Percentiles rank a stretch among this genome's conserved stretches.
phyloP scores from a whole-genome alignment of 192 early-diverging fungal species.

The Coemansia sp. region DNA sequence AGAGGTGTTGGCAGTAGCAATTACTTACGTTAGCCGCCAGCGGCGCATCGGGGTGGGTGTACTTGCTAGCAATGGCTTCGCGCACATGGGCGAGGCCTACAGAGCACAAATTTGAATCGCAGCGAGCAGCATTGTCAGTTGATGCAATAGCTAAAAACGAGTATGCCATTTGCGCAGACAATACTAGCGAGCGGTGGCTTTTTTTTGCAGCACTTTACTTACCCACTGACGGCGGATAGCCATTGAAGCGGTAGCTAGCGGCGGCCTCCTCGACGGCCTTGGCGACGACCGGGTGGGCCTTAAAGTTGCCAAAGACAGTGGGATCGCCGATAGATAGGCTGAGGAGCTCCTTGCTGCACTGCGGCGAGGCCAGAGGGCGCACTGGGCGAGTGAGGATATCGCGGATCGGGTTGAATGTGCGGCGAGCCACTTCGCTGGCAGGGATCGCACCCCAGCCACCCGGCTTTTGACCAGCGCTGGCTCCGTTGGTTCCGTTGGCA shows the following conservation, averaged over 20 bases:
- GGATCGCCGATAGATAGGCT: slow-evolving; percentile 73
- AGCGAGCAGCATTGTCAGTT: not conserved
- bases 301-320: slow-evolving; percentile 91
- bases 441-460: slow-evolving; percentile 51
- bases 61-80: slow-evolving; percentile 74
- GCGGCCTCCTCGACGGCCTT: slow-evolving; percentile 74
- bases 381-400: slow-evolving; percentile 79
- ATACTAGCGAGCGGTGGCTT: not conserved
- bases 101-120: not conserved
- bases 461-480: slow-evolving; percentile 5
- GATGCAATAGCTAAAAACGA: not conserved
- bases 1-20: not conserved
- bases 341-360: slow-evolving; percentile 40
- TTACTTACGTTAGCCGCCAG: slow-evolving; percentile 61
- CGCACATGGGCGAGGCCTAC: slow-evolving; percentile 62
- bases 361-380: slow-evolving; percentile 63
- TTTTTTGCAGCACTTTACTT: slow-evolving; percentile 30
- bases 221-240: slow-evolving; percentile 80
- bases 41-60: slow-evolving; percentile 70
- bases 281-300: slow-evolving; percentile 67
- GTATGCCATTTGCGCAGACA: not conserved
- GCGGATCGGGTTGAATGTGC: slow-evolving; percentile 88
- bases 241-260: slow-evolving; percentile 76
- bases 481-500: slow-evolving; percentile 26
- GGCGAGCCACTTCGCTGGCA: slow-evolving; percentile 67